Base-by-base conservation (phyloP, 2,329 filamentous ascomycete species). In the Clarireedia monteithiana region DNA sequence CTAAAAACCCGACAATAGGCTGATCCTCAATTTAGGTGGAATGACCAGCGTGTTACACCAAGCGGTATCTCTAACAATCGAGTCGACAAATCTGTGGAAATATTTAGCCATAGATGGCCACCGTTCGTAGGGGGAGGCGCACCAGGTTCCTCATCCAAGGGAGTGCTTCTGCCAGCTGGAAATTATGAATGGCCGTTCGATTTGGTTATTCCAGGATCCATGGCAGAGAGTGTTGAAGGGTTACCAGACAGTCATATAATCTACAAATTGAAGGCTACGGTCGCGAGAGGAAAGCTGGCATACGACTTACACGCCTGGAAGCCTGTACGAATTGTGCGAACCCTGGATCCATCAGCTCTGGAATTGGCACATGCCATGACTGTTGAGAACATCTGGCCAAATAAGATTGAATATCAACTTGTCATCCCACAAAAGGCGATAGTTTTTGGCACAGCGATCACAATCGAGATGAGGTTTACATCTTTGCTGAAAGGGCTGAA, bases 361-460 rank as follows among this genome's bases (percentile, higher is more conserved):
- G 88, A 92, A 68, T 80, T 91, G 60, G 79, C 88, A 39, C 88
- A 97, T 71, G 86, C 90, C 48, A 94, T 96, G 89, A 89, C 89
- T 60, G 91, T 97, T 61, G 91, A 96, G 72, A 96, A 96, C 68
- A 88, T 95, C 61, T 99, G 94, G 94, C 88, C 91, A 5, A 94
- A 96, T 75, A 99, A 99, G 76, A 82, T 97, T 64, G 89, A 95
- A 70, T 99, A 99, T 74, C 92, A 90, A 30, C 91, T 99, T 60
- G 84, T 89, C 57, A 89, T 95, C 10, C 92, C 94, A 0, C 91
- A 90, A 67, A 96, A 96, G 74, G 94, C 94, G 2, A 86, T 96
- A 53, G 88, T 96, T 17, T 95, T 96, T 66, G 94, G 94, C 50
- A 95, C 89, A n/a, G 80, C 80, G 23, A 84, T 97, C 49, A 83